Conservation (phyloP, 176 grass and related monocot species). For the maize (Zea mays) region DNA sequence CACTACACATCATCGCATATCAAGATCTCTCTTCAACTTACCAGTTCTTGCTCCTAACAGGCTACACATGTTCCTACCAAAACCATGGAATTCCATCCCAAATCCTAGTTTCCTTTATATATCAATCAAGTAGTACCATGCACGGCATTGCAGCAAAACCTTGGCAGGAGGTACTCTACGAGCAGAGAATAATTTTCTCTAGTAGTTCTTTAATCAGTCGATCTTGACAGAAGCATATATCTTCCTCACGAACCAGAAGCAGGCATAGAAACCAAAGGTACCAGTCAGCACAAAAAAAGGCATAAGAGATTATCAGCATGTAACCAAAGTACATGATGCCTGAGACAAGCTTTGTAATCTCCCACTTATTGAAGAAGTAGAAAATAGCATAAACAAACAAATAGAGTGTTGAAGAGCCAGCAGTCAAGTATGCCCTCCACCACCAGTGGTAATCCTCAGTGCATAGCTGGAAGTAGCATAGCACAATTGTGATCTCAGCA, state of each 20-base stretch:
- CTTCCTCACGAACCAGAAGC: constrained; percentile 81
- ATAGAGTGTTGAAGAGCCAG: constrained; percentile 69
- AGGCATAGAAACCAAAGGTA: constrained; percentile 76
- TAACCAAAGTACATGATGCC: constrained; percentile 82
- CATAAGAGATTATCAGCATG: constrained; percentile 78
- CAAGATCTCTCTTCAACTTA: constrained; percentile 25
- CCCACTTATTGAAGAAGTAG: constrained; percentile 80
- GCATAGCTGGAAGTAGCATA: constrained; percentile 88
- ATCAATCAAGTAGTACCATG: constrained; percentile 26
- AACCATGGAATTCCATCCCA: constrained; percentile 38
- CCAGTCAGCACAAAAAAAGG: constrained; percentile 85
- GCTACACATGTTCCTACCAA: constrained; percentile 51
- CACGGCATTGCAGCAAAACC: constrained; percentile 27
- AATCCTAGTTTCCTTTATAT: constrained; percentile 33
- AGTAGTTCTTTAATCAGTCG: constrained; percentile 47
- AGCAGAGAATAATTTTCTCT: constrained; percentile 23
- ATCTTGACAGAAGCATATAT: constrained; percentile 83
- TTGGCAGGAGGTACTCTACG: constrained; percentile 24
- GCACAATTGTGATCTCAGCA: constrained; percentile 72
- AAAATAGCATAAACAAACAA: constrained; percentile 74
- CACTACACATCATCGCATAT: constrained; percentile 6
- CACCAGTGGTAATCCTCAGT: constrained; percentile 84
- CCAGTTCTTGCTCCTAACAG: constrained; percentile 40
- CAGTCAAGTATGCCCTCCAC: constrained; percentile 74
- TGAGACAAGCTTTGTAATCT: constrained; percentile 76